Base-by-base conservation (phyloP, 2,329 filamentous ascomycete species). In the Decorospora gaudefroyi region DNA sequence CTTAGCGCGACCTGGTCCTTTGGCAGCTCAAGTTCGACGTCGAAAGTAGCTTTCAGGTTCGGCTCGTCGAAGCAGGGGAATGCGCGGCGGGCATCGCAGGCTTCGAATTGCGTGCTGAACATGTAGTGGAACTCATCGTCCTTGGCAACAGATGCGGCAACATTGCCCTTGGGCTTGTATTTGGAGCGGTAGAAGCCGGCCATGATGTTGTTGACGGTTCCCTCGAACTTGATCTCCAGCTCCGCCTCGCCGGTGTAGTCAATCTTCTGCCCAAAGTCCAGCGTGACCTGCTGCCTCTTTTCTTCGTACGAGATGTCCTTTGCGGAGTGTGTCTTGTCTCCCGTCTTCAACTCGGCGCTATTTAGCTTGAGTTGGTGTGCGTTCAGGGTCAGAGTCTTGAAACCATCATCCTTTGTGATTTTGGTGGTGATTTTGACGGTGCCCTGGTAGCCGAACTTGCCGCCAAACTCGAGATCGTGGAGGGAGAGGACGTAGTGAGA, bases 21-120 rank as follows among this genome's bases (percentile, higher is more conserved):
- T 11, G 93, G 92, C 32, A 96, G 81, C 74, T 97, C 92, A 52
- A 99, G 87, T 63, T 90, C 81, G 47, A 99, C 88, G 70, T 96
- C 91, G 65, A 96, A 97, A 2, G 90, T 92, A 8, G 93, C 90
- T 75, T 99, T 99, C 54, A 97, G 80, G 64, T 95, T 96, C 28
- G 93, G 93, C 75, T 99, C 93, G 67, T 99, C 93, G 65, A 97
- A 97, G 76, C 93, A 99, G 33, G 93, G 93, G 74, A 99, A 96
- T 6, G 93, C 92, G 57, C 91, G 82, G 55, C 93, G 86, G 50
- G 93, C 93, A 73, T 99, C 93, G 65, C 90, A 96, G 31, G 91
- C 87, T 77, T 99, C 93, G 67, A 99, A 99, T 70, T 99, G 93
- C 34, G 93, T 99, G 76, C 89, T 95, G 72, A 96, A 83, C 81